phyloP scores from a whole-genome alignment of 2,329 filamentous ascomycete species.

The Pezicula radicicola region DNA sequence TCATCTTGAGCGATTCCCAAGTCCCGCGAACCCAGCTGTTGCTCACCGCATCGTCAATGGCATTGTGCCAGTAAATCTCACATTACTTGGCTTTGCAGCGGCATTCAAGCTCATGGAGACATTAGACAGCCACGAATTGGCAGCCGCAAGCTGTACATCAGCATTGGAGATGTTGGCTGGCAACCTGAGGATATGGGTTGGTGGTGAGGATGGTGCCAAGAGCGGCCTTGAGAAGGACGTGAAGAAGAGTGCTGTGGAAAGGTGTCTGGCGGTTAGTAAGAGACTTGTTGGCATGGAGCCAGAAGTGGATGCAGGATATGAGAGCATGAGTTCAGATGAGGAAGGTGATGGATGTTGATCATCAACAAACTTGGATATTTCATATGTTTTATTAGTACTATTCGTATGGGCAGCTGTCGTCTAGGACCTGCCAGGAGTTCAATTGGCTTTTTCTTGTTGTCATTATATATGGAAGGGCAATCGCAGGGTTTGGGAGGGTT shows the following conservation, averaged over 20 bases:
- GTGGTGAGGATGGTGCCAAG: conserved; percentile 46
- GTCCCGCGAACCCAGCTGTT: conserved; percentile 36
- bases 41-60: conserved; percentile 47
- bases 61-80: conserved; percentile 40
- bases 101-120: conserved; percentile 56
- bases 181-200: conserved; percentile 58
- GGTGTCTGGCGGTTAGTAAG: conserved; percentile 54
- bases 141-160: conserved; percentile 42
- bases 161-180: conserved; percentile 56
- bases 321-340: conserved; percentile 48
- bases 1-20: conserved; percentile 47
- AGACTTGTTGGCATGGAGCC: conserved; percentile 54
- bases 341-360: conserved; percentile 23
- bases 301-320: conserved; percentile 55
- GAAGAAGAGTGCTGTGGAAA: conserved; percentile 51
- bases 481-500: no score
- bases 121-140: conserved; percentile 44
- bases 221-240: conserved; percentile 48
- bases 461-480: no score
- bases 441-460: no score
- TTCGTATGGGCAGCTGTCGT: neutral
- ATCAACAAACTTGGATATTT: neutral
- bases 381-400: conserved; percentile 4
- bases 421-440: no score
- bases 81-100: conserved; percentile 56